Evolutionary conservation across 1,284 basidiomycete species (phyloP), one percentile per base, ranked within the genome.

Genomic region (Anthracocystis setariae): DNA sequence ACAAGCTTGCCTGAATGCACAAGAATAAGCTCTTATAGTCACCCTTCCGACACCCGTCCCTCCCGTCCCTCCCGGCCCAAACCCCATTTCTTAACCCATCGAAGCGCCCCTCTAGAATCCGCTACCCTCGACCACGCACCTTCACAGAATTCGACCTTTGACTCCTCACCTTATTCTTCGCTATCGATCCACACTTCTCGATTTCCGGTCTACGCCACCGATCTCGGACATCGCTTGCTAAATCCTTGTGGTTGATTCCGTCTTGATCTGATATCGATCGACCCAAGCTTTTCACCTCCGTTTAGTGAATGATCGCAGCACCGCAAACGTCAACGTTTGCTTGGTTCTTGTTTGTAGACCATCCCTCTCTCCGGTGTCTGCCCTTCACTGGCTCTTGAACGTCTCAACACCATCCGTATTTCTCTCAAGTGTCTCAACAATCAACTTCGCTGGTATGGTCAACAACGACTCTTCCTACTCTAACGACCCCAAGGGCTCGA

Each of bases 281-380:
- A 29, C 29, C 21, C 37, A 25, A 33, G 27, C 5, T n/a, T 2
- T 5, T 18, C 25, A 29, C 8, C 24, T 40, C n/a, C 51, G 20
- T 48, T 64, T 64, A 64, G 62, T 64, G 62, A 64, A 64, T 64
- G 55, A 64, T 32, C 62, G 62, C 46, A 58, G 50, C 55, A 27
- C 46, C 46, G 62, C 62, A 64, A 54, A 64, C 55, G 21, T 64
- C 62, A 35, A 57, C 62, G 62, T 64, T 64, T 64, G 62, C 62
- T 35, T 54, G 40, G 50, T 45, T 53, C 24, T 21, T 54, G 21
- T 64, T 64, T 24, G 62, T 49, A 53, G 55, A 58, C 45, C 62
- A 64, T 50, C 62, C 62, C 8, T 64, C 62, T 15, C 37, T 20
- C 20, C 55, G 62, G 55, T 53, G 46, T 54, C 62, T 64, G 55